Base-by-base conservation (phyloP, 1,284 basidiomycete species). In the Flammula alnicola region DNA sequence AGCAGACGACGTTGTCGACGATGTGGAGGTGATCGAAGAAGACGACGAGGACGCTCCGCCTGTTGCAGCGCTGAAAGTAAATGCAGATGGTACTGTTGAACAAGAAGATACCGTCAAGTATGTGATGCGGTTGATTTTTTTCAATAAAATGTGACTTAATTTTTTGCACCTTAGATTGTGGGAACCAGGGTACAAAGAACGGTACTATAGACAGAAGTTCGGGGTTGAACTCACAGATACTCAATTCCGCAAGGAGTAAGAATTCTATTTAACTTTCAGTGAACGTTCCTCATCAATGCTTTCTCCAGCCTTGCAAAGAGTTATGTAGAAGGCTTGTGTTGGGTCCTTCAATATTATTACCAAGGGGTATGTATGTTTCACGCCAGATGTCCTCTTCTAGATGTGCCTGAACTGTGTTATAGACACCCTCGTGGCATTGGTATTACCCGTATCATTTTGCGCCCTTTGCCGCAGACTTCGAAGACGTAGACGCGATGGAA, bases 371-470 rank as follows among this genome's bases (percentile, higher is more conserved):
- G 85, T 77, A 26, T 32, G n/a, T n/a, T n/a, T n/a, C n/a, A n/a
- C n/a, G n/a, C n/a, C n/a, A n/a, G 51, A 46, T 39, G 11, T 41
- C 10, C 40, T 53, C 37, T 16, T 57, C 41, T 16, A 44, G 50
- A 48, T 49, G 32, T 42, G 20, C 38, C 54, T 60, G 25, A 62
- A 22, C 20, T 25, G 36, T 49, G 25, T 45, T 49, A 12, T 52
- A 93, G 91, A 85, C 90, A n/a, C 94, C 96, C 3, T 96, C 95
- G 1, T 99, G 97, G 97, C 87, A 95, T 63, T 99, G 97, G 97
- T 99, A 90, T 72, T 99, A 98, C 67, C 97, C 97, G 0, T 97
- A 92, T 66, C 96, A 99, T 71, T 99, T 96, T 67, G 94, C 97
- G 4, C 97, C 97, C 1, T 99, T 99, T 67, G 97, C 97, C 5